Evolutionary conservation across 768 basidiomycete genomes (phyloP), one percentile per base, ranked within the genome.

Genomic region (Clitopilus hobsonii): DNA sequence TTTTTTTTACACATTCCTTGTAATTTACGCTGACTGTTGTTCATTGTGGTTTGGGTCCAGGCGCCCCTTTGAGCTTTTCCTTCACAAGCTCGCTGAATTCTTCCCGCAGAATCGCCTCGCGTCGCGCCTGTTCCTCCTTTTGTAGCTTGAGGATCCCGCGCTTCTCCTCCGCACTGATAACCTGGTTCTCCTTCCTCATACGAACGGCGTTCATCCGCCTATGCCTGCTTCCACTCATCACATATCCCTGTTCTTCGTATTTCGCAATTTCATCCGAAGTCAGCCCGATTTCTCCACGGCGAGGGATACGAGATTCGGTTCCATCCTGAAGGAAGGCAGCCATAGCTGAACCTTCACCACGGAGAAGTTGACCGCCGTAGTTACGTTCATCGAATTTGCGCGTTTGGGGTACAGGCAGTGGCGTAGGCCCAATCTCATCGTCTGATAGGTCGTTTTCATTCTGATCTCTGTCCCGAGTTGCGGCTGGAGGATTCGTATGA

Each of bases 141-240:
- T 98, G 96, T 69, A 98, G 65, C 72, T 97, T 96, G 67, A 98
- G 67, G 56, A 98, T 95, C 29, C 93, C 91, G 28, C 97, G 75
- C 79, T 98, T 98, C 80, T 99, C 97, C 72, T 98, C 97, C 1
- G 96, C 94, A 63, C 89, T 92, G 67, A 99, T 99, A 59, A 98
- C 95, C 73, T 99, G 97, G 74, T 99, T 98, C 77, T 99, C 97
- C 79, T 98, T 98, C 66, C 96, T 78, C 85, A 99, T 91, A 57
- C 97, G 90, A 41, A 99, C 96, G 0, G 97, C 96, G 62, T 98
- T 99, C 97, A 99, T 99, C 70, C 94, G 81, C 60, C 90, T 82
- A 70, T 99, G 94, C 58, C 96, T 76, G 63, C 85, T 90, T 45
- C 96, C 97, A 62, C 90, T 94, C 97, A 98, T 99, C 48, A 99